A percentile compares a stretch with the other conserved stretches of the same genome.
These are phyloP conservation scores for Colletotrichum magnum DNA, from an alignment of 2,329 filamentous ascomycete genomes.

Conservation along the genomic window DNA sequence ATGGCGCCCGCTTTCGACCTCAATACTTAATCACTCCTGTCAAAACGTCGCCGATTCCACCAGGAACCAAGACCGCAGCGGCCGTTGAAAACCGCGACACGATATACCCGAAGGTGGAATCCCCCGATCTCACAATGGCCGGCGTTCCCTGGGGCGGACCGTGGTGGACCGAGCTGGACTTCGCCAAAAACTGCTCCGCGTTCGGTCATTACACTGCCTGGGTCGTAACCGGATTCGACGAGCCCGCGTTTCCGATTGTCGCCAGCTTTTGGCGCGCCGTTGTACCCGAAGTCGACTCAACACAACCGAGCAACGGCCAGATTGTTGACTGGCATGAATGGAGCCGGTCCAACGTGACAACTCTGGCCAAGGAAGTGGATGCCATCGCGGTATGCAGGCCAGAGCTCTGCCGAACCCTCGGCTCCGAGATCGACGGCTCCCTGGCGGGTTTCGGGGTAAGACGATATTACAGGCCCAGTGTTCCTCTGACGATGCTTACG, in stretches of 20 bases:
- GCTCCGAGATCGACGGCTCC: constrained; percentile 22
- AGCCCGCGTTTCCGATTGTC: constrained; percentile 29
- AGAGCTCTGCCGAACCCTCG: constrained; percentile 24
- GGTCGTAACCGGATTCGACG: constrained; percentile 12
- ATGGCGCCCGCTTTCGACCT: background rate
- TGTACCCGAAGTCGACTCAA: background rate
- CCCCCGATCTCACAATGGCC: background rate
- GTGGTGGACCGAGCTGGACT: constrained; percentile 15
- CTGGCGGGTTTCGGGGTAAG: constrained; percentile 24
- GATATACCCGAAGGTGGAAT: background rate
- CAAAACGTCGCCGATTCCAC: too few species aligned
- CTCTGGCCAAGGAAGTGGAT: constrained; percentile 5
- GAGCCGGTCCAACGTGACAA: constrained; percentile 15
- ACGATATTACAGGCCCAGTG: background rate
- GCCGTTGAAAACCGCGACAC: background rate
- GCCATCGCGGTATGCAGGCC: background rate
- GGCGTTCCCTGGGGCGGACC: constrained; percentile 12
- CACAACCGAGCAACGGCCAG: background rate
- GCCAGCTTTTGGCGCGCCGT: constrained; percentile 30
- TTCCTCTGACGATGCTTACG: background rate
- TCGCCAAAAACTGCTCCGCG: constrained; percentile 21
- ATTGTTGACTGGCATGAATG: constrained; percentile 38
- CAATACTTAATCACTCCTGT: too few species aligned
- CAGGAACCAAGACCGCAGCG: background rate
- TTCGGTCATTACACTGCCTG: constrained; percentile 33